A percentile compares a stretch with the other conserved stretches of the same genome.
These are phyloP conservation scores for Aspergillus sp. DNA, from an alignment of 2,329 filamentous ascomycete species.

Conservation along the genomic window DNA sequence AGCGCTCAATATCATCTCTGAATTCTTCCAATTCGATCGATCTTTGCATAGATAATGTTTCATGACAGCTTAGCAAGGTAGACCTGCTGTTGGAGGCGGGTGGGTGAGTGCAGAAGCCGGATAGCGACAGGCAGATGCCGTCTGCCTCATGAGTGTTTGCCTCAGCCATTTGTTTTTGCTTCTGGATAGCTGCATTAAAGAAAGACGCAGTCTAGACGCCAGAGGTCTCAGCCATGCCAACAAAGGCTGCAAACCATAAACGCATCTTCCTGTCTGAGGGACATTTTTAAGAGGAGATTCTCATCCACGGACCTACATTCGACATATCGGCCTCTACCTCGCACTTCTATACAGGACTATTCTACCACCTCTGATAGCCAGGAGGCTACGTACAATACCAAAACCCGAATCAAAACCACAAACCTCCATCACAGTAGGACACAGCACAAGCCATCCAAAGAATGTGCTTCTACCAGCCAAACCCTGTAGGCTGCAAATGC, in stretches of 20 bases:
- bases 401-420: not conserved
- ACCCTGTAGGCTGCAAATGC: conserved; percentile 19
- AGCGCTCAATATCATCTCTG: not conserved
- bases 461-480: conserved; percentile 21
- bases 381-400: not conserved
- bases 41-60: not conserved
- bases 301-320: not conserved
- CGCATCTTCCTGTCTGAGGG: not conserved
- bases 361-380: too few species aligned
- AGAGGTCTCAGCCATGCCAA: not conserved
- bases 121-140: not conserved
- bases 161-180: not conserved
- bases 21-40: not conserved
- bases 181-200: not conserved
- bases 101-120: not conserved
- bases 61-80: too few species aligned
- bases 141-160: conserved; percentile 1
- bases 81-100: not conserved
- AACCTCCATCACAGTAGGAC: too few species aligned
- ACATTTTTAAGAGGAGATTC: not conserved
- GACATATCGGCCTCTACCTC: too few species aligned
- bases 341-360: too few species aligned
- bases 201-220: not conserved
- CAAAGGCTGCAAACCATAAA: not conserved
- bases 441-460: not conserved